Base-by-base conservation (phyloP, 2,329 filamentous ascomycete genomes). In the Aspergillus sp. region DNA sequence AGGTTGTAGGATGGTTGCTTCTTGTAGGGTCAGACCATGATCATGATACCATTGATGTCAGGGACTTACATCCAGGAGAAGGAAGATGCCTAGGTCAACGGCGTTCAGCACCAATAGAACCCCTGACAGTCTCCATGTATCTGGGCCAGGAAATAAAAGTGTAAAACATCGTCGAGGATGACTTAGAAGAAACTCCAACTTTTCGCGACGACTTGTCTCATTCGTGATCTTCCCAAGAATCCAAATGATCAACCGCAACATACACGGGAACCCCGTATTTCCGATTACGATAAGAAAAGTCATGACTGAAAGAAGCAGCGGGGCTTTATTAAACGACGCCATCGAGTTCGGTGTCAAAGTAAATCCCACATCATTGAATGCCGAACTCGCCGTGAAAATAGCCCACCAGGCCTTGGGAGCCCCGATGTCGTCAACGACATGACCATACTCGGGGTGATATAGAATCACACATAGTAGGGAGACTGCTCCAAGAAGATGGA, bases 131-230 rank as follows among this genome's bases (percentile, higher is more conserved):
- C 88, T 93, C 91, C 90, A 96, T 0, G 88, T 96, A 4, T 90
- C 88, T 35, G 80, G 81, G 0, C 85, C 83, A 0, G 91, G 91
- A 57, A 97, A 97, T 0, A 97, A 74, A 10, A 96, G 74, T 0
- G 91, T 97, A 62, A 96, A 98, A 69, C 93, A 97, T 42, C 93
- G 86, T 62, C 91, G 85, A 1, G 91, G 91, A 58, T 96, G 91
- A 59, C 96, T 90, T 1, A 97, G 80, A 19, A 97, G 72, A 60
- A 96, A 96, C 27, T 81, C 79, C 13, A 96, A 73, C 64, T 95
- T 90, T 64, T 96, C 90, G 79, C 86, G 94, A 0, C 91, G 82
- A 22, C 82, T 86, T 4, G 73, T 77, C 27, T 68, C 69, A 2
- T 85, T 82, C 0, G 84, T 78, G 44, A 85, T 56, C 48, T 83